phyloP scores from a whole-genome alignment of 2,329 filamentous ascomycete species.

The Lasiodiplodia hormozganensis region DNA sequence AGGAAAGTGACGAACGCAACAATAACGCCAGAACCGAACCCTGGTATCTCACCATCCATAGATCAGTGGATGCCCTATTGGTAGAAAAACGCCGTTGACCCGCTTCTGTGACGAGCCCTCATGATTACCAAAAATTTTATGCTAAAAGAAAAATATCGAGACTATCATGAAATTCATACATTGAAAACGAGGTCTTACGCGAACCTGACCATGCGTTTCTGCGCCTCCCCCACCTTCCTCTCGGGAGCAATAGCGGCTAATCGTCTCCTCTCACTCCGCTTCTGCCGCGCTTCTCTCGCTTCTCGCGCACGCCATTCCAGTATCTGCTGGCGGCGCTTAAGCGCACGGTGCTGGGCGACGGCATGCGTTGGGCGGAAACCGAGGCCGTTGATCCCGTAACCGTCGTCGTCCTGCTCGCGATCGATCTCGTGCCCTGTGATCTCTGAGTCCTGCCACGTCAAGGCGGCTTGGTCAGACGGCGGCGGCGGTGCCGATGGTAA shows the following conservation, averaged over 20 bases:
- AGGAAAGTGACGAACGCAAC: background rate
- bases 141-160: background rate
- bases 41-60: slow-evolving; percentile 20
- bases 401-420: slow-evolving; percentile 65
- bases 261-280: slow-evolving; percentile 60
- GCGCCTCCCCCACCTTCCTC: slow-evolving; percentile 1
- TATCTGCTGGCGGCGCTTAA: slow-evolving; percentile 65
- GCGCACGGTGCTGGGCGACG: slow-evolving; percentile 62
- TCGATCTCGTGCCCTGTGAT: slow-evolving; percentile 66
- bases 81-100: background rate
- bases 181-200: background rate
- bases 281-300: slow-evolving; percentile 64
- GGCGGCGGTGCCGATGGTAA: slow-evolving; percentile 31
- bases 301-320: slow-evolving; percentile 66
- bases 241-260: slow-evolving; percentile 29
- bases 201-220: slow-evolving; percentile 24
- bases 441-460: slow-evolving; percentile 66
- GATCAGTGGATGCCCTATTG: slow-evolving; percentile 9
- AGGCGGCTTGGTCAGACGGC: slow-evolving; percentile 40
- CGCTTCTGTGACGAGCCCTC: background rate
- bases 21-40: background rate
- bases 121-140: background rate
- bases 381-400: slow-evolving; percentile 68
- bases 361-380: slow-evolving; percentile 68
- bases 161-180: background rate